Evolutionary conservation across 2,329 filamentous ascomycete species (phyloP), one percentile per base, ranked within the genome.

Genomic region (Fusarium luffae): DNA sequence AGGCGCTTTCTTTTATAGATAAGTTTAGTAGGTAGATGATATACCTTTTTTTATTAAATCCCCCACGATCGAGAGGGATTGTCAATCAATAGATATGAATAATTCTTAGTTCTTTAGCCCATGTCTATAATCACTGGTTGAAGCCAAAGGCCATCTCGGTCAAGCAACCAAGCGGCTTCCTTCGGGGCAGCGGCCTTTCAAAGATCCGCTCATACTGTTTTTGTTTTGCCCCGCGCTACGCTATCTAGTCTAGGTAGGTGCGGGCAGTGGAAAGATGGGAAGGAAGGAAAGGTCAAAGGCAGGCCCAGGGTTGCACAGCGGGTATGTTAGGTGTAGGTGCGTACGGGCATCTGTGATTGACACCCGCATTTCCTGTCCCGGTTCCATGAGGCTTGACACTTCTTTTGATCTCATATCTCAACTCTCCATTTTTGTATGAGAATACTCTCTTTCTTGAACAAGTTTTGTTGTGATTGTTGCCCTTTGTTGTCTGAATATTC

Each of bases 171-270:
- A 59, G 44, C 60, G 55, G 56, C 56, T 71, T 71, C 21, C 54
- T 44, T 72, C 71, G 71, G 73, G 61, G 55, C 42, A 54, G 55
- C 72, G 73, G 72, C 60, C 64, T 72, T 74, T 75, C 66, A 63
- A 72, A 75, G 63, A 75, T 74, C 73, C 73, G 73, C 67, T 48
- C 25, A 49, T 25, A 13, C 18, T 25, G 25, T 27, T 28, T 34
- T 70, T 25, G 25, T 27, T 28, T 34, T 70, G 59, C 65, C 58
- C 62, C 63, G 51, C 59, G 52, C 54, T 62, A 55, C 56, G 21
- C 16, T 37, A 55, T 54, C 30, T 23, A 37, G 21, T 23, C 23
- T 51, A 41, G 55, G 32, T 40, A 44, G 41, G 59, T 37, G 34
- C 18, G 18, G 34, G 23, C 43, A 46, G 25, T 46, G 43, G 43